Conservation (phyloP, 2,329 filamentous ascomycete genomes). For the Ceratocystis alfenasii region DNA sequence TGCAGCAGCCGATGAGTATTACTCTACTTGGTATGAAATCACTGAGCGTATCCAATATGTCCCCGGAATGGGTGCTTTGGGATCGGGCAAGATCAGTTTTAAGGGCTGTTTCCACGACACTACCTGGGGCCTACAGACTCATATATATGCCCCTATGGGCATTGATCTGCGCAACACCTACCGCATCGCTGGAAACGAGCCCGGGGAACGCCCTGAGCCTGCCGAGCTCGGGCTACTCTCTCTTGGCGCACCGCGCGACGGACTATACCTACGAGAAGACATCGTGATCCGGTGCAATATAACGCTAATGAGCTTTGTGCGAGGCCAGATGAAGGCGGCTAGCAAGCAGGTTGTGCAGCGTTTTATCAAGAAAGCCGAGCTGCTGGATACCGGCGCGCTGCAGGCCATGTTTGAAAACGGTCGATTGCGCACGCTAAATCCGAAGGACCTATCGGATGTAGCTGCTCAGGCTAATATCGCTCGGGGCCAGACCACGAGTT, state of each 20-base stretch:
- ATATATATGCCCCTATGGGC: constrained; percentile 56
- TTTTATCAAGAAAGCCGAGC: constrained; percentile 59
- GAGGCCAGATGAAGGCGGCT: constrained; percentile 53
- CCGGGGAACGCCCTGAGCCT: constrained; percentile 50
- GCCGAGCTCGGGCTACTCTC: constrained; percentile 48
- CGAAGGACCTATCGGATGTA: constrained; percentile 37
- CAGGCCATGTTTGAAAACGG: constrained; percentile 57
- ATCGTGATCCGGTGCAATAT: constrained; percentile 61
- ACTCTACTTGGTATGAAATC: constrained; percentile 64
- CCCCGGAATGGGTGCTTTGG: constrained; percentile 53
- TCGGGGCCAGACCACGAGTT: constrained; percentile 9
- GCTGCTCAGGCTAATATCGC: constrained; percentile 10
- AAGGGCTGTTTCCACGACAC: constrained; percentile 62
- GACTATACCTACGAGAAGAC: constrained; percentile 56
- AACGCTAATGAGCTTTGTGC: constrained; percentile 52
- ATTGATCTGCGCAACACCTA: constrained; percentile 58
- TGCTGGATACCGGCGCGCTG: constrained; percentile 53
- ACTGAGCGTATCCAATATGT: constrained; percentile 56
- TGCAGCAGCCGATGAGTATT: constrained; percentile 57
- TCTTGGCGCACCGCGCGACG: constrained; percentile 50
- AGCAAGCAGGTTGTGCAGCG: constrained; percentile 56
- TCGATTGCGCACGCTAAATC: constrained; percentile 47
- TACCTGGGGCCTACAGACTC: constrained; percentile 59
- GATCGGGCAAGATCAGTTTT: constrained; percentile 54
- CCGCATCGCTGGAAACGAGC: constrained; percentile 55